A percentile compares a stretch with the other conserved stretches of the same genome.
phyloP scores from a whole-genome alignment of 106 monocot genomes.

The Dioscorea alata region DNA sequence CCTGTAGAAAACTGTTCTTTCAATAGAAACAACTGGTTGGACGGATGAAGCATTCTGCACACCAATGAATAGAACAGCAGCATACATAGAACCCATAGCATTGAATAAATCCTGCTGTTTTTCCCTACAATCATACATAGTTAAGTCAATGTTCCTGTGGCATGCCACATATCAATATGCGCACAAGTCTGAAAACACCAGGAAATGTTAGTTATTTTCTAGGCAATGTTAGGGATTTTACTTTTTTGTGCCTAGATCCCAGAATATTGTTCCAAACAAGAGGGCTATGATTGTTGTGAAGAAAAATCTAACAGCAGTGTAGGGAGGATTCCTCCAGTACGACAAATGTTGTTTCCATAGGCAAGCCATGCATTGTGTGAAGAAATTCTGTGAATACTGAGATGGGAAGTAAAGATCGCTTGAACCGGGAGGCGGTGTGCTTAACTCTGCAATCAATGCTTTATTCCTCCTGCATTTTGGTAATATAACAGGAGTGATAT shows the following conservation, averaged over 20 bases:
- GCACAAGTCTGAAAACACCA: neutral
- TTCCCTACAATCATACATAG: neutral
- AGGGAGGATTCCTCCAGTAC: conserved; percentile 30
- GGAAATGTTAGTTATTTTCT: too few species aligned
- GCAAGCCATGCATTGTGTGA: conserved; percentile 22
- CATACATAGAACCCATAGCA: conserved; percentile 4
- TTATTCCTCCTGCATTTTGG: conserved; percentile 20
- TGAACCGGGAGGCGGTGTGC: conserved; percentile 20
- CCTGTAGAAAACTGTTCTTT: neutral
- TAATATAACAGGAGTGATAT: neutral
- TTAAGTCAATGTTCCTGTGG: too few species aligned
- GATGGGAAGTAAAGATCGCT: conserved; percentile 30
- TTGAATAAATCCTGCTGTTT: neutral
- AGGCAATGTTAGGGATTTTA: neutral
- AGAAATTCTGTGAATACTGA: conserved; percentile 21
- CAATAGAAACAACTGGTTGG: neutral
- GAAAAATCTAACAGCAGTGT: conserved; percentile 24
- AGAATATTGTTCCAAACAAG: conserved; percentile 23
- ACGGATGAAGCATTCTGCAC: neutral
- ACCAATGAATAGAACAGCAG: neutral
- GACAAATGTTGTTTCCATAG: conserved; percentile 34
- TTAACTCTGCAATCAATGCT: conserved; percentile 20
- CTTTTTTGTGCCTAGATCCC: conserved; percentile 23
- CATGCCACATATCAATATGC: too few species aligned
- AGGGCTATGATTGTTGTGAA: conserved; percentile 14